These are phyloP conservation scores for Herpotrichia juniperi DNA, from an alignment of 2,329 filamentous ascomycete genomes.

Conservation along the genomic window DNA sequence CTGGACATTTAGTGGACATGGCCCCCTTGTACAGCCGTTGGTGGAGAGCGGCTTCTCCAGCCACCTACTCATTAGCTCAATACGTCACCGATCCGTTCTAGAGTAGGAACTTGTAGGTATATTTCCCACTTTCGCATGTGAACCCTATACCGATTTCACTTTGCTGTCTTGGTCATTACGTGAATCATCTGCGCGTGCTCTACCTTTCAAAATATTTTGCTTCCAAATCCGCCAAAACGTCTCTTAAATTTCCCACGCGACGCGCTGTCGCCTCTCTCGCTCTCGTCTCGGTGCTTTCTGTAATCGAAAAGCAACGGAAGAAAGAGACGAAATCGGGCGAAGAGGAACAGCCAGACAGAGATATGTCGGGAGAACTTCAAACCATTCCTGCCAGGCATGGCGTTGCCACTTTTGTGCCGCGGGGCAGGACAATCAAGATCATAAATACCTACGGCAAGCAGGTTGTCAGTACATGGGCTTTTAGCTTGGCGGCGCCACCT, in stretches of 20 bases:
- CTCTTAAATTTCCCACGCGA: constrained; percentile 32
- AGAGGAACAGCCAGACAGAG: constrained; percentile 23
- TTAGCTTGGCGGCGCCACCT: constrained; percentile 54
- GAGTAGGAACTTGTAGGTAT: constrained; percentile 7
- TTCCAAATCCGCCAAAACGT: constrained; percentile 27
- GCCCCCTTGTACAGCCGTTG: constrained; percentile 9
- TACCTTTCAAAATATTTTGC: constrained; percentile 8
- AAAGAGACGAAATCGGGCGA: constrained; percentile 19
- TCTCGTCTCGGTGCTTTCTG: constrained; percentile 38
- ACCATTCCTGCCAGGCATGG: constrained; percentile 57
- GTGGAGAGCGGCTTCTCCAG: constrained; percentile 4
- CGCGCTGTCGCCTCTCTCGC: constrained; percentile 44
- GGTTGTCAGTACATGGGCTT: constrained; percentile 58
- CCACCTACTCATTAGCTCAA: constrained; percentile 7
- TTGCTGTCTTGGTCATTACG: background rate
- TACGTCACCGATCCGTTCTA: constrained; percentile 11
- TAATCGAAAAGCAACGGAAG: constrained; percentile 40
- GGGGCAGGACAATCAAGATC: constrained; percentile 56
- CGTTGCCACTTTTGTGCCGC: constrained; percentile 57
- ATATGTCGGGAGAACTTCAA: constrained; percentile 50
- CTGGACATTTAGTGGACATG: background rate
- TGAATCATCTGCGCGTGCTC: background rate
- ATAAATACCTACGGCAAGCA: constrained; percentile 59
- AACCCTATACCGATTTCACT: background rate
- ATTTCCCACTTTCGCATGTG: constrained; percentile 8